Evolutionary conservation across 345 rosid species (phyloP).

Genomic region (Chamaenerion angustifolium): DNA sequence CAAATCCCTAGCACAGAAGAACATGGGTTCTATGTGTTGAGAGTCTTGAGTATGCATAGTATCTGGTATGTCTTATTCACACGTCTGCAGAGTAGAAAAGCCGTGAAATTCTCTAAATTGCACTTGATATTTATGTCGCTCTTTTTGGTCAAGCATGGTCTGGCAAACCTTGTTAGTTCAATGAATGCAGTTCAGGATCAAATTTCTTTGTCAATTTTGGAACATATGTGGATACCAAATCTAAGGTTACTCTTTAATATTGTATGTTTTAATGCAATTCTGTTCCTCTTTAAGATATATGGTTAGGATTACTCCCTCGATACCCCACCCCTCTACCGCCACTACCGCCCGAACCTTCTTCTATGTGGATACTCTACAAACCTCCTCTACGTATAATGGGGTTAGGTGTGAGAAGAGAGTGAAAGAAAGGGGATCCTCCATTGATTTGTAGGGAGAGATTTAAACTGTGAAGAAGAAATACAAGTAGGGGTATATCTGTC

Average conservation of each 20-base stretch:
- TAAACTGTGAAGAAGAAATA: too few relatives aligned
- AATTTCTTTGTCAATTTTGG: slow-evolving; percentile 48
- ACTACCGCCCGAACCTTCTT: too few relatives aligned
- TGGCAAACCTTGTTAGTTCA: slow-evolving; percentile 43
- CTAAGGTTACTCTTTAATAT: slow-evolving; percentile 30
- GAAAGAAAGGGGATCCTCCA: too few relatives aligned
- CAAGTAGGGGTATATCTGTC: too few relatives aligned
- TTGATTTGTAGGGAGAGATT: too few relatives aligned
- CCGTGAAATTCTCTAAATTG: slow-evolving; percentile 60
- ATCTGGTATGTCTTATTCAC: slow-evolving; percentile 67
- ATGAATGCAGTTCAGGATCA: slow-evolving; percentile 66
- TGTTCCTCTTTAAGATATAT: too few relatives aligned
- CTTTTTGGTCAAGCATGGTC: slow-evolving; percentile 81
- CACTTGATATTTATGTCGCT: slow-evolving; percentile 81
- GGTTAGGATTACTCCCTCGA: too few relatives aligned
- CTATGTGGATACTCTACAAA: too few relatives aligned
- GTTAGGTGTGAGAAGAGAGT: too few relatives aligned
- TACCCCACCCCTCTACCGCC: too few relatives aligned
- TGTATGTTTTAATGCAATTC: too few relatives aligned
- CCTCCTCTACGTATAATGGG: too few relatives aligned
- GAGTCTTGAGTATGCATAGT: slow-evolving; percentile 55
- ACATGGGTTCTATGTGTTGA: slow-evolving; percentile 92
- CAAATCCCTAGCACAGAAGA: slow-evolving; percentile 63
- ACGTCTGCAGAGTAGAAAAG: slow-evolving; percentile 52
- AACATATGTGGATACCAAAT: slow-evolving; percentile 86